Percentiles rank a stretch among this genome's conserved stretches.
Evolutionary conservation across 2,329 filamentous ascomycete genomes (phyloP).

Genomic region (Shiraia sp.): DNA sequence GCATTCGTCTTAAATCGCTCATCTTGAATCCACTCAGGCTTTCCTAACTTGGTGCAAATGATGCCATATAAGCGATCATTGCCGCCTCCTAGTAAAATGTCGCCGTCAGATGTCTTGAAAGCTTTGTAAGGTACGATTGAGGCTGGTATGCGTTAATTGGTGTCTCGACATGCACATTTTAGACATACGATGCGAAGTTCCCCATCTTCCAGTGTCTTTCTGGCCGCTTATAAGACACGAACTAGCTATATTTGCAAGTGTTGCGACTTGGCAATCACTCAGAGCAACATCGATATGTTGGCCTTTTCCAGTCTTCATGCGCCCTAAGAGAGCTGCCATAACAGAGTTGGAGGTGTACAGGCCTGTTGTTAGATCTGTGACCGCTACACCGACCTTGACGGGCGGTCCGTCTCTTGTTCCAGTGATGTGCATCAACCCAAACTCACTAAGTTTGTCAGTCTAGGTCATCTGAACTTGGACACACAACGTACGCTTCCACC

Average conservation of each 20-base stretch:
- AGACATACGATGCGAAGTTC: conserved; percentile 83
- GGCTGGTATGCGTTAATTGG: conserved; percentile 56
- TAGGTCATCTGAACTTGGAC: neutral
- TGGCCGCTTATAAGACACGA: conserved; percentile 87
- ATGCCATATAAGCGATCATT: conserved; percentile 66
- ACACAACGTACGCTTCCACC: conserved; percentile 74
- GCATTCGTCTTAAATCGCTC: conserved; percentile 62
- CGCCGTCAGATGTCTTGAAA: conserved; percentile 68
- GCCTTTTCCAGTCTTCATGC: conserved; percentile 74
- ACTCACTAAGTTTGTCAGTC: conserved; percentile 59
- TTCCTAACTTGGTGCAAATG: conserved; percentile 60
- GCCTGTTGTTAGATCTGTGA: conserved; percentile 93
- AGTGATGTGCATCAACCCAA: conserved; percentile 98
- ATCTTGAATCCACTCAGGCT: conserved; percentile 62
- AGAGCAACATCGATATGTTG: conserved; percentile 92
- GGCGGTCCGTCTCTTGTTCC: conserved; percentile 84
- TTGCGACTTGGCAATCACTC: conserved; percentile 94
- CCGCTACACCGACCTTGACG: conserved; percentile 95
- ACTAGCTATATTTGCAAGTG: conserved; percentile 91
- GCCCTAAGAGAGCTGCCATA: conserved; percentile 85
- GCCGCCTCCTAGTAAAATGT: conserved; percentile 66
- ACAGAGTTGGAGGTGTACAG: conserved; percentile 94
- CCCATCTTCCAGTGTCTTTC: conserved; percentile 88
- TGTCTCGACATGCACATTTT: neutral
- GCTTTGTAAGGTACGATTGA: conserved; percentile 95